Evolutionary conservation across 2,329 filamentous ascomycete species (phyloP).

Genomic region (Aspergillus sp.): DNA sequence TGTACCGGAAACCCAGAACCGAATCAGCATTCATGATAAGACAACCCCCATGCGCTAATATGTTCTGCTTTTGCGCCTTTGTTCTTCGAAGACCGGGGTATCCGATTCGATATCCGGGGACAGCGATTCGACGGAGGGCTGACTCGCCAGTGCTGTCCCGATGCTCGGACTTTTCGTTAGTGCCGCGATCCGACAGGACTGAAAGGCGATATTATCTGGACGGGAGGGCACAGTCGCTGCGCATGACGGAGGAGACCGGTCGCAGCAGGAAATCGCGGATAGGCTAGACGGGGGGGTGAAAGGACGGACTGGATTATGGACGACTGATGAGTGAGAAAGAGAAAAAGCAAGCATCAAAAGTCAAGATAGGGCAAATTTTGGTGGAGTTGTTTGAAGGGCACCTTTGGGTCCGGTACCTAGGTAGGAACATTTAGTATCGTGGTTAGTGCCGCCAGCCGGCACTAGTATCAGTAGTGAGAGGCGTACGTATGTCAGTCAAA

Average conservation of each 20-base stretch:
- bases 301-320: constrained; percentile 1
- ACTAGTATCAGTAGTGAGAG: not conserved
- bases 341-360: constrained; percentile 12
- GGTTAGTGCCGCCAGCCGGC: constrained; percentile 2
- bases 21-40: constrained; percentile 35
- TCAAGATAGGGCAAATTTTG: constrained; percentile 17
- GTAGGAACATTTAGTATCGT: constrained; percentile 2
- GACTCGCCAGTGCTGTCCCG: constrained; percentile 19
- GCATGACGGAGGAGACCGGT: constrained; percentile 22
- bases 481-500: not conserved
- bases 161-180: constrained; percentile 14
- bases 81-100: not conserved
- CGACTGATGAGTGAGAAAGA: not conserved
- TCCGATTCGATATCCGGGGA: constrained; percentile 11
- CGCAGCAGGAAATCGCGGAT: constrained; percentile 8
- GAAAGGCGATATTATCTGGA: constrained; percentile 20
- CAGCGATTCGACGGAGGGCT: constrained; percentile 6
- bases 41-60: constrained; percentile 15
- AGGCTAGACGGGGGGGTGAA: not conserved
- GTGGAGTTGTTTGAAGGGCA: constrained; percentile 17
- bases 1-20: constrained; percentile 20
- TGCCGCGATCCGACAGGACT: constrained; percentile 16
- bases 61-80: not conserved
- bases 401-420: constrained; percentile 10
- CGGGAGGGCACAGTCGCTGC: constrained; percentile 20